phyloP scores from a whole-genome alignment of 208 protist genomes.

The Trypanosoma cruzi region DNA sequence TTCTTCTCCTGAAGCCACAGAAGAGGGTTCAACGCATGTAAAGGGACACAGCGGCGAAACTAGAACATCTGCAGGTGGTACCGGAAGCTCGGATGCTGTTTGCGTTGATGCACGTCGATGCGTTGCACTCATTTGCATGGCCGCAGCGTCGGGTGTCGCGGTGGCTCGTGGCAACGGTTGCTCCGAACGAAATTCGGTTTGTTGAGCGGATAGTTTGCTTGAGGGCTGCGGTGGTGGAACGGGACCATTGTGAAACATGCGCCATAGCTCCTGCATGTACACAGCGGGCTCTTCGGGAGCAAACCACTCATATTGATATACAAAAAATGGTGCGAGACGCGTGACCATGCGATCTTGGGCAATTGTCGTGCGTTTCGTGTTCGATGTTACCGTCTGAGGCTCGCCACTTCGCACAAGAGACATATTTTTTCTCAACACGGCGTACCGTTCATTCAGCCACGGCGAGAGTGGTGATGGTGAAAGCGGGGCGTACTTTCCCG shows the following conservation, averaged over 20 bases:
- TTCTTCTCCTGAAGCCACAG: neutral
- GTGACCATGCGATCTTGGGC: slow-evolving; percentile 7
- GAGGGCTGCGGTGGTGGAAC: slow-evolving; percentile 6
- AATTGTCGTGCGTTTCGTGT: neutral
- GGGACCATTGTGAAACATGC: slow-evolving; percentile 3
- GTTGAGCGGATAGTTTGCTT: slow-evolving; percentile 18
- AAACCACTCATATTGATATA: slow-evolving; percentile 27
- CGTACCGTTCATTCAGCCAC: slow-evolving; percentile 6
- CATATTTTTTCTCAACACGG: slow-evolving; percentile 1
- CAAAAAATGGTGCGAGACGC: slow-evolving; percentile 8
- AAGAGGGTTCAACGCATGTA: neutral
- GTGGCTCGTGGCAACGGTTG: neutral
- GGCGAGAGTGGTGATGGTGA: slow-evolving; percentile 14
- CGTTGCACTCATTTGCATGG: neutral
- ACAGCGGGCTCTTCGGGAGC: neutral
- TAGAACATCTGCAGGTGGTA: neutral
- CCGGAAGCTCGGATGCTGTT: neutral
- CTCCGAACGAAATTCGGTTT: slow-evolving; percentile 3
- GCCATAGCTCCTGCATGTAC: slow-evolving; percentile 24
- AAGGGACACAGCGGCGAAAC: neutral
- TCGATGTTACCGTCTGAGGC: neutral
- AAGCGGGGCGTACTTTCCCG: slow-evolving; percentile 25
- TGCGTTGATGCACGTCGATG: neutral
- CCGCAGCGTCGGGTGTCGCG: neutral
- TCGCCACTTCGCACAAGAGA: neutral